A percentile compares a stretch with the other conserved stretches of the same genome.
Evolutionary conservation across 345 rosid genomes (phyloP).

Genomic region (Eucalyptus erythrocorys): DNA sequence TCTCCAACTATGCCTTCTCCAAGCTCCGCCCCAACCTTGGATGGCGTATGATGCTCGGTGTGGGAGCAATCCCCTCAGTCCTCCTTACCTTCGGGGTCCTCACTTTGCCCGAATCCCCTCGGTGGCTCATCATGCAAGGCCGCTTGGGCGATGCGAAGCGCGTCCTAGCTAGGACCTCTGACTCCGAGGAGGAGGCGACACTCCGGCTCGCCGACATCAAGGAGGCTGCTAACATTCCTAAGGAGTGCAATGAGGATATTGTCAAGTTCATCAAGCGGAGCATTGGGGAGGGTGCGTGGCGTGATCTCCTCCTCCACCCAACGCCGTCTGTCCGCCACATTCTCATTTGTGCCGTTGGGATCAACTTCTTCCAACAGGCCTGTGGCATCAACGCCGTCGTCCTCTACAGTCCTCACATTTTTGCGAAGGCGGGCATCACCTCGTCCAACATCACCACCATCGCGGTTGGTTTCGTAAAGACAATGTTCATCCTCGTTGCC

Average conservation of each 20-base stretch:
- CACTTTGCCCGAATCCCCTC: slow-evolving; percentile 91
- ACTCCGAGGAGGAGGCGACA: slow-evolving; percentile 42
- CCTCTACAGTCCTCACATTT: slow-evolving; percentile 68
- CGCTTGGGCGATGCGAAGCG: slow-evolving; percentile 65
- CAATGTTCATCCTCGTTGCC: slow-evolving; percentile 59
- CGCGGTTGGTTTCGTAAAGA: slow-evolving; percentile 70
- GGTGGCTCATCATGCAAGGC: slow-evolving; percentile 96
- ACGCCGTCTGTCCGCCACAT: slow-evolving; percentile 59
- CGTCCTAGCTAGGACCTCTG: slow-evolving; percentile 78
- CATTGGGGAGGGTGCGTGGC: slow-evolving; percentile 72
- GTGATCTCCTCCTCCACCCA: slow-evolving; percentile 50
- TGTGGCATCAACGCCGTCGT: slow-evolving; percentile 85
- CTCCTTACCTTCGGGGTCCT: slow-evolving; percentile 40
- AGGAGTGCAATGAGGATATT: slow-evolving; percentile 67
- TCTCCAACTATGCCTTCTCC: slow-evolving; percentile 62
- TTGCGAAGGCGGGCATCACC: slow-evolving; percentile 64
- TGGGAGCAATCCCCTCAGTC: slow-evolving; percentile 66
- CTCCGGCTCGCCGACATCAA: slow-evolving; percentile 69
- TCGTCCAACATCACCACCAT: slow-evolving; percentile 41
- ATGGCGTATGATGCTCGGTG: slow-evolving; percentile 90
- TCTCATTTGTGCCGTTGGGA: slow-evolving; percentile 48
- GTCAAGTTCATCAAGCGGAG: slow-evolving; percentile 25
- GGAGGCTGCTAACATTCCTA: slow-evolving; percentile 68
- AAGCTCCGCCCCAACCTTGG: slow-evolving; percentile 40
- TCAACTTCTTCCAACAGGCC: slow-evolving; percentile 73